These are phyloP conservation scores for Radiomyces spectabilis DNA, from an alignment of 192 early-diverging fungal genomes.

Conservation along the genomic window DNA sequence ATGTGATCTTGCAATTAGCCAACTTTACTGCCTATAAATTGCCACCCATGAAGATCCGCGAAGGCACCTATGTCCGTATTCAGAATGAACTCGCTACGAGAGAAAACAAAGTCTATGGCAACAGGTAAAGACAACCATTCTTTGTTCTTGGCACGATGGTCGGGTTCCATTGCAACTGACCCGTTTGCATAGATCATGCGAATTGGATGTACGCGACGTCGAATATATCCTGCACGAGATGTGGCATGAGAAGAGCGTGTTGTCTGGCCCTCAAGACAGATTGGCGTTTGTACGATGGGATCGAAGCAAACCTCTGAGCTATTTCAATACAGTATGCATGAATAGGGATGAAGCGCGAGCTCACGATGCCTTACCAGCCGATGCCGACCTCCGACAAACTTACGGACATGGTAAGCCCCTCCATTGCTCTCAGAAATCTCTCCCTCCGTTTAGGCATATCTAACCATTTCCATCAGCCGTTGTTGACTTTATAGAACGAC, in stretches of 20 bases:
- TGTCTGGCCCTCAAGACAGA: constrained; percentile 69
- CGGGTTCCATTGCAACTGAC: too few species aligned
- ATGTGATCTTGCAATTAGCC: constrained; percentile 63
- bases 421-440: neutral
- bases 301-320: constrained; percentile 44
- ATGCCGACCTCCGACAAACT: neutral
- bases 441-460: neutral
- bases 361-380: constrained; percentile 32
- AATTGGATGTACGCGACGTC: constrained; percentile 55
- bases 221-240: constrained; percentile 88
- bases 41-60: constrained; percentile 57
- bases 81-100: constrained; percentile 62
- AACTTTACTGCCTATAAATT: constrained; percentile 45
- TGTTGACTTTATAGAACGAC: constrained; percentile 1
- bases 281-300: constrained; percentile 70
- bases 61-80: constrained; percentile 61
- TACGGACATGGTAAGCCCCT: constrained; percentile 9
- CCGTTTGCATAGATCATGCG: constrained; percentile 26
- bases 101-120: constrained; percentile 22
- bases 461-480: neutral
- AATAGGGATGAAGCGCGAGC: constrained; percentile 71
- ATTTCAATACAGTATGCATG: constrained; percentile 78
- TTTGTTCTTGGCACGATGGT: too few species aligned
- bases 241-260: constrained; percentile 68
- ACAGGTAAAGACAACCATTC: constrained; percentile 28